A percentile compares a stretch with the other conserved stretches of the same genome.
These are phyloP conservation scores for Sistotremastrum suecicum DNA, from an alignment of 768 basidiomycete species.

Conservation along the genomic window DNA sequence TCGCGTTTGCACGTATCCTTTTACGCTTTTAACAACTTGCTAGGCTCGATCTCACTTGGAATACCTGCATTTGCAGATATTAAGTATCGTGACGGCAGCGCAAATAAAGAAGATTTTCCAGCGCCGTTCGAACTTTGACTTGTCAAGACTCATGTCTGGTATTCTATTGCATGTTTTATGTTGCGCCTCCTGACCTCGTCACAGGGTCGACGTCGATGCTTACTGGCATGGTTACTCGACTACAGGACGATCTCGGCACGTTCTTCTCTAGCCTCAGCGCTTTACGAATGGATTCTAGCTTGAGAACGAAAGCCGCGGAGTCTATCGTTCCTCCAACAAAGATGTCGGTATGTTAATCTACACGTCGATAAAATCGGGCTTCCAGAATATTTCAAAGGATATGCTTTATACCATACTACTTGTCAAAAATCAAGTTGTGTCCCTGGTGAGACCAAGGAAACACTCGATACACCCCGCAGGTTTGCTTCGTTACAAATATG, in stretches of 20 bases:
- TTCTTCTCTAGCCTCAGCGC: conserved; percentile 71
- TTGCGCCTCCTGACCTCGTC: neutral
- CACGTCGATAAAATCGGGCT: neutral
- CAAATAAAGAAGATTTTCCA: conserved; percentile 83
- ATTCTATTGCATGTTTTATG: neutral
- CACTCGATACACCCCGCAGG: conserved; percentile 94
- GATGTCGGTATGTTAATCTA: conserved; percentile 42
- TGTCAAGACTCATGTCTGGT: conserved; percentile 64
- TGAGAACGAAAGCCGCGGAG: conserved; percentile 69
- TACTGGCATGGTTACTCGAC: conserved; percentile 48
- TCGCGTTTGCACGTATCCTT: conserved; percentile 2
- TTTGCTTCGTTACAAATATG: conserved; percentile 15
- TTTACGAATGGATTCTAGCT: conserved; percentile 51
- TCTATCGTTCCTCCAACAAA: conserved; percentile 67
- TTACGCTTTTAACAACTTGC: neutral
- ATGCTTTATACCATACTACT: conserved; percentile 86
- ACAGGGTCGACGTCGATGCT: conserved; percentile 76
- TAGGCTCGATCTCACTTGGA: conserved; percentile 89
- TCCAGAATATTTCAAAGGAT: conserved; percentile 34
- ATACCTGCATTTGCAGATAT: conserved; percentile 85
- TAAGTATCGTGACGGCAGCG: conserved; percentile 76
- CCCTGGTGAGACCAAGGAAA: conserved; percentile 77
- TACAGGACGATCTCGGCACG: conserved; percentile 73
- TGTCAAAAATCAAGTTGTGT: conserved; percentile 63
- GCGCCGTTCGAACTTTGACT: conserved; percentile 81